Evolutionary conservation across 257 asterid species (phyloP), one percentile per base, ranked within the genome.

Genomic region (Voacanga thouarsii): DNA sequence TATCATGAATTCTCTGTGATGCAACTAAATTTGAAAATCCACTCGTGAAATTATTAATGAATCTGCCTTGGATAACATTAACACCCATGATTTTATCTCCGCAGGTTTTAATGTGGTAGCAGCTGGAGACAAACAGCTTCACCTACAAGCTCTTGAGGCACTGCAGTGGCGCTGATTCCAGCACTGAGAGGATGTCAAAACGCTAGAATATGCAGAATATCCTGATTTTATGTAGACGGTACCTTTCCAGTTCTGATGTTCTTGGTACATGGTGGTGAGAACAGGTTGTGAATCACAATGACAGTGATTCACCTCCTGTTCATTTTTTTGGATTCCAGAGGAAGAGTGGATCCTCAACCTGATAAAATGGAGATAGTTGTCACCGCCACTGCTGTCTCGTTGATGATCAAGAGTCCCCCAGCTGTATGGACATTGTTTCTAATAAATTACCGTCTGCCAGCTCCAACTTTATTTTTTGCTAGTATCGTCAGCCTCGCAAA

Each of bases 101-200:
- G 50, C 94, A 96, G 99, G 88, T 81, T 96, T 93, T 79, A 89
- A 92, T 71, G 96, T 96, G 11, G 85, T 87, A 65, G 99, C 99
- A 5, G 96, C 98, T 2, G 99, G 98, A 63, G 95, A 92, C 82
- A 81, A 87, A 70, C 78, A 55, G 75, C 83, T 90, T 69, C 96
- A 93, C 78, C 89, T 78, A 51, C 94, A 89, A 86, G 92, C 92
- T 59, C 72, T 92, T 12, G 88, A 87, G 74, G 82, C 87, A 18
- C 82, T 96, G 69, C 85, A 88, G 28, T 89, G 96, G 96, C 67
- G 72, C 50, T 94, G 79, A 84, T 68, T 50, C 74, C 51, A 26
- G 53, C 47, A 64, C 63, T 2, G 66, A 28, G 28, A 33, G 49
- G 9, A 47, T 3, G 16, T 0, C 19, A 55, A 5, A 18, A 6